Conservation (phyloP, 176 grass and related monocot genomes). For the Calamus simplicifolius region DNA sequence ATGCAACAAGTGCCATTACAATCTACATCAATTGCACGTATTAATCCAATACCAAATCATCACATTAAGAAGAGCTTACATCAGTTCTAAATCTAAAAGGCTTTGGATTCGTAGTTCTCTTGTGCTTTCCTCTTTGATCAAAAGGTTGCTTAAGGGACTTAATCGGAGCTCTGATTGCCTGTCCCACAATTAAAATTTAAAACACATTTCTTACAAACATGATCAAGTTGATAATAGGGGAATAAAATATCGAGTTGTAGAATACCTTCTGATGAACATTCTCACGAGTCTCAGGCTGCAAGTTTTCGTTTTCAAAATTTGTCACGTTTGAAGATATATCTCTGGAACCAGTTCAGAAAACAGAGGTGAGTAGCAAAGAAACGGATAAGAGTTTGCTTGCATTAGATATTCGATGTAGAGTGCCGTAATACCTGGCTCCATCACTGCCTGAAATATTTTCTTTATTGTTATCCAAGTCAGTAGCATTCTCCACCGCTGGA, state of each 20-base stretch:
- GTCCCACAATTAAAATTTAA: slow-evolving; percentile 19
- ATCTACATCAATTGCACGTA: background rate
- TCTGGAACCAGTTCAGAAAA: slow-evolving; percentile 2
- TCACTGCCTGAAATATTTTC: slow-evolving; percentile 39
- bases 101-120: slow-evolving; percentile 72
- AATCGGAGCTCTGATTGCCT: slow-evolving; percentile 34
- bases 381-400: background rate
- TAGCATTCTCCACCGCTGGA: background rate
- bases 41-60: background rate
- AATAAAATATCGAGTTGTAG: slow-evolving; percentile 4
- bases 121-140: slow-evolving; percentile 45
- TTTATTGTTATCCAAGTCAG: slow-evolving; percentile 40
- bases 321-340: background rate
- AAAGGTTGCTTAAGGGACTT: slow-evolving; percentile 24
- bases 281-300: slow-evolving; percentile 26
- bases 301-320: slow-evolving; percentile 24
- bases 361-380: slow-evolving; percentile 3
- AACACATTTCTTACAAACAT: background rate
- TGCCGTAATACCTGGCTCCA: slow-evolving; percentile 17
- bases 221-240: background rate
- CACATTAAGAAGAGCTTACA: slow-evolving; percentile 33
- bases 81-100: slow-evolving; percentile 88
- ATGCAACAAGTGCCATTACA: background rate
- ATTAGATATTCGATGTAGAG: background rate
- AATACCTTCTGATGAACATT: slow-evolving; percentile 58